Conservation (phyloP, 768 basidiomycete genomes). For the Mycena venus region DNA sequence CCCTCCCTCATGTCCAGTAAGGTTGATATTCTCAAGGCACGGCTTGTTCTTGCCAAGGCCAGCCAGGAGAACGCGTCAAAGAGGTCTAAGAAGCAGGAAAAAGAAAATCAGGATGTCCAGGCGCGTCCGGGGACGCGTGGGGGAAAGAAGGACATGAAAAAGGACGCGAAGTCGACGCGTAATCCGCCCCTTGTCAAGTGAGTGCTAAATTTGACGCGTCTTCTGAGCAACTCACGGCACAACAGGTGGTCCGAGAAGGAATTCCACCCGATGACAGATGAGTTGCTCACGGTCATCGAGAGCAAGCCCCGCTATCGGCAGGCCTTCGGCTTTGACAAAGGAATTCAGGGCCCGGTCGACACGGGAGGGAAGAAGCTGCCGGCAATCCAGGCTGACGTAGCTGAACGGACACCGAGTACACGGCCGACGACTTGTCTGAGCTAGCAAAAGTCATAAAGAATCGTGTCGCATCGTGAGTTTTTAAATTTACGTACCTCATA, state of each 20-base stretch:
- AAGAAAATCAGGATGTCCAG: too few relatives aligned
- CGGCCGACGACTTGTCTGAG: not conserved
- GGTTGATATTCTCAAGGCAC: too few relatives aligned
- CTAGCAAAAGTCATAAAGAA: not conserved
- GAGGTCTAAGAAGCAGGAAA: too few relatives aligned
- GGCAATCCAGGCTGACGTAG: not conserved
- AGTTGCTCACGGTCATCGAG: slow-evolving; percentile 38
- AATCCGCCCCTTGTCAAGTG: too few relatives aligned
- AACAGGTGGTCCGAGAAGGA: not conserved
- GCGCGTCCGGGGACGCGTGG: too few relatives aligned
- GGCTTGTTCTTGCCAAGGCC: too few relatives aligned
- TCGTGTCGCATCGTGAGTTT: not conserved
- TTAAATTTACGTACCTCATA: not conserved
- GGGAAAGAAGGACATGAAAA: too few relatives aligned
- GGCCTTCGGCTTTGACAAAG: slow-evolving; percentile 38
- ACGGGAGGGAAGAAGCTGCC: slow-evolving; percentile 25
- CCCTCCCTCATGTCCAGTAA: too few relatives aligned
- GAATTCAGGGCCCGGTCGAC: not conserved
- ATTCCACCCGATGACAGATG: slow-evolving; percentile 23
- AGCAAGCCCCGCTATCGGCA: slow-evolving; percentile 32
- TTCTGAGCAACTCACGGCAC: not conserved
- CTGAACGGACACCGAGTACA: not conserved
- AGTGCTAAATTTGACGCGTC: too few relatives aligned
- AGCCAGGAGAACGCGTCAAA: too few relatives aligned
- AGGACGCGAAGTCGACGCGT: too few relatives aligned